Conservation (phyloP, 208 protist species). For the Leishmania turanica region DNA sequence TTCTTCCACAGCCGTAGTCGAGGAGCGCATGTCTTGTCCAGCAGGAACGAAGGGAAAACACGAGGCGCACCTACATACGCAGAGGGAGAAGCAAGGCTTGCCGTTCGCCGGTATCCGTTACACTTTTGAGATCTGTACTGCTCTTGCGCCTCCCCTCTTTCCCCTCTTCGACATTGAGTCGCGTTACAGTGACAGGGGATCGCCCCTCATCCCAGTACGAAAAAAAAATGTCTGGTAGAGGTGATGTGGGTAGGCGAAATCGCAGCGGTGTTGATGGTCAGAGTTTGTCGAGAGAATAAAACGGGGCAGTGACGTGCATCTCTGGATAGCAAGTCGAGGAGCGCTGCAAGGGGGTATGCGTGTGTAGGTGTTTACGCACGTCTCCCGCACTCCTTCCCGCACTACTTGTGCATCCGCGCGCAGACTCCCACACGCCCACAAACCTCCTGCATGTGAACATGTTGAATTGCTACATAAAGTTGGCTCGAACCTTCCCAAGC, state of each 20-base stretch:
- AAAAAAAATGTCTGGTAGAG: neutral
- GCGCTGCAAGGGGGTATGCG: no score
- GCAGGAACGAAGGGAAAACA: neutral
- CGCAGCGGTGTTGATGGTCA: neutral
- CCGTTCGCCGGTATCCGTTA: neutral
- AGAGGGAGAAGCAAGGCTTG: neutral
- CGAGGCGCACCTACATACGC: neutral
- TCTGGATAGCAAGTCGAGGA: neutral
- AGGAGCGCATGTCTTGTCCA: neutral
- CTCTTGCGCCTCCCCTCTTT: neutral
- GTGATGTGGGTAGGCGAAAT: neutral
- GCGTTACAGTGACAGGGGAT: neutral
- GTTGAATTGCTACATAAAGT: slow-evolving; percentile 34
- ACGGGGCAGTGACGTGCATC: neutral
- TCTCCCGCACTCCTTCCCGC: neutral
- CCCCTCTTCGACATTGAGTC: neutral
- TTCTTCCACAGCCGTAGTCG: neutral
- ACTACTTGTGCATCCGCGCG: neutral
- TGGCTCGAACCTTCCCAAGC: slow-evolving; percentile 35
- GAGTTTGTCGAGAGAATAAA: neutral
- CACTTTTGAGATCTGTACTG: neutral
- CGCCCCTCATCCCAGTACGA: neutral
- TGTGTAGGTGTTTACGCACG: neutral
- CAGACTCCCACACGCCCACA: neutral
- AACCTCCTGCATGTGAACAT: neutral